Evolutionary conservation across 2,329 filamentous ascomycete genomes (phyloP).

Genomic region (Cladosporium cucumerinum): DNA sequence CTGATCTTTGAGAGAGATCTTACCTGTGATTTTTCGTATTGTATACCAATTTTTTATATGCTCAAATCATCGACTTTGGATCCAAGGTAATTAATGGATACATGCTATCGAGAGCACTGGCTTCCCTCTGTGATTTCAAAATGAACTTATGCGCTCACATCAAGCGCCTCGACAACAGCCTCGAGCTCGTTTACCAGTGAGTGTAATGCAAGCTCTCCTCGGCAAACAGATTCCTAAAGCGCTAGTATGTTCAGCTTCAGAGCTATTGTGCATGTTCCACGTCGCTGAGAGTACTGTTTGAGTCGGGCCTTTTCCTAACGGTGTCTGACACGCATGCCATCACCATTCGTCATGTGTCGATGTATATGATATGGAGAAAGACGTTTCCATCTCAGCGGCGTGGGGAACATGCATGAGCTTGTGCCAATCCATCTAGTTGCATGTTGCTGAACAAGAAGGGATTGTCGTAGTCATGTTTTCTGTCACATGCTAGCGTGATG

Average conservation of each 20-base stretch:
- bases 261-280: not conserved
- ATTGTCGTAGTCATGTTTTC: not conserved
- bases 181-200: not conserved
- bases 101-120: not conserved
- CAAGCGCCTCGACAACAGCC: not conserved
- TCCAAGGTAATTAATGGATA: not conserved
- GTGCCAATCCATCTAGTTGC: not conserved
- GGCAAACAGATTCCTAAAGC: not conserved
- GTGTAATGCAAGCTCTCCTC: not conserved
- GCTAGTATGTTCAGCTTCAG: not conserved
- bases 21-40: not conserved
- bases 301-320: not conserved
- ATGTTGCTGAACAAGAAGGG: not conserved
- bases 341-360: not conserved
- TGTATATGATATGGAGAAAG: not conserved
- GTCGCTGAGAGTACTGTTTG: not conserved
- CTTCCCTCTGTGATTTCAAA: not conserved
- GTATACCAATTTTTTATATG: not conserved
- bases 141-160: not conserved
- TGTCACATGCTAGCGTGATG: conserved; percentile 14
- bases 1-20: not conserved
- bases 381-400: not conserved
- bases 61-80: not conserved
- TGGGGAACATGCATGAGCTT: not conserved
- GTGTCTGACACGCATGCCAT: not conserved